Evolutionary conservation across 1,284 basidiomycete species (phyloP).

Genomic region (Naganishia sp.): DNA sequence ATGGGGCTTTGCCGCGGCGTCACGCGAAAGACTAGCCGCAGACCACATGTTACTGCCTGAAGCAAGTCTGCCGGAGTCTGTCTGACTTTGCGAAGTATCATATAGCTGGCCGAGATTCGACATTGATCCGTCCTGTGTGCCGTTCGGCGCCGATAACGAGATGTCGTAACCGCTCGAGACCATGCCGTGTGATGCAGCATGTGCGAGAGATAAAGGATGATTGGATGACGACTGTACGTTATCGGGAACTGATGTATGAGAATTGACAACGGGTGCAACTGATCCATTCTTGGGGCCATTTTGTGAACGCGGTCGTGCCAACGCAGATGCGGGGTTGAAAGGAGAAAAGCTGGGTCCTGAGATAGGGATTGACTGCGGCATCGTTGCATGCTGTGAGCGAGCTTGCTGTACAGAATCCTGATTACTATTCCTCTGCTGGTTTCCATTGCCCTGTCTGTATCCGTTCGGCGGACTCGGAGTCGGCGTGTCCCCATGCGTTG

Average conservation of each 20-base stretch:
- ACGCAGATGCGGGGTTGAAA: not conserved
- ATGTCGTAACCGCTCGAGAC: constrained; percentile 26
- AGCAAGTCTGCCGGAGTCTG: too few species aligned
- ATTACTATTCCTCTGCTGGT: not conserved
- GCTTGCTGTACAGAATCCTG: not conserved
- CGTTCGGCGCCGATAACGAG: constrained; percentile 1
- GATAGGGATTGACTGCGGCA: not conserved
- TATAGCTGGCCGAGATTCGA: not conserved
- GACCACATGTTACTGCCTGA: not conserved
- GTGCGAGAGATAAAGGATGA: constrained; percentile 6
- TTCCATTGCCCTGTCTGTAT: not conserved
- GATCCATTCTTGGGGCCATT: not conserved
- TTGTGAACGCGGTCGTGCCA: not conserved
- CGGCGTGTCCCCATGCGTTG: constrained; percentile 14
- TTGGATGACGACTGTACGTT: not conserved
- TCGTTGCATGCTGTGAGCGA: not conserved
- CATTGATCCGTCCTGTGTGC: not conserved
- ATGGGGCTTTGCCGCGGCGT: not conserved
- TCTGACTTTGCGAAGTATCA: not conserved
- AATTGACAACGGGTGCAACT: not conserved
- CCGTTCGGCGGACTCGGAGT: constrained; percentile 26
- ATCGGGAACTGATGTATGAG: not conserved
- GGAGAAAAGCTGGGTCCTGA: not conserved
- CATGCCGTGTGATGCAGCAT: constrained; percentile 7
- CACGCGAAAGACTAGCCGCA: not conserved